Evolutionary conservation across 2,329 filamentous ascomycete genomes (phyloP), one percentile per base, ranked within the genome.

Genomic region (Cladobotryum protrusum): DNA sequence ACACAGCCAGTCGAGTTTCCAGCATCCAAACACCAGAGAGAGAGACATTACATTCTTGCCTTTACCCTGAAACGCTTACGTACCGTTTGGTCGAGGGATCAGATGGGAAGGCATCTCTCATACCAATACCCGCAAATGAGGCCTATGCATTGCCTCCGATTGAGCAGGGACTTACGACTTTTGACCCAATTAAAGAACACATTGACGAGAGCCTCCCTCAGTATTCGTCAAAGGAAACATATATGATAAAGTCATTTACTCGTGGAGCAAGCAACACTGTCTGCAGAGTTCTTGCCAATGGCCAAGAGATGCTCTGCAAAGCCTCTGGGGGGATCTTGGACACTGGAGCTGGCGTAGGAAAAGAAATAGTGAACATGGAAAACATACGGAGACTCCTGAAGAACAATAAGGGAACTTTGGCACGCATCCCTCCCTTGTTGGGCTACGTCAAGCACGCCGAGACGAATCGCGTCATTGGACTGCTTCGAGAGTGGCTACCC

Each of bases 401-500:
- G 24, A 4, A 42, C 36, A 15, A 33, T 3, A 19, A 15, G 13
- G 20, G 15, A 32, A 17, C 43, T 49, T 40, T 39, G 43, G 18
- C 33, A 8, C 24, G 24, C 11, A 8, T 43, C 14, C 50, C 50
- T 5, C 40, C 29, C 9, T 37, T 53, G 5, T 37, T 24, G 11
- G 50, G 36, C 19, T 49, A 53, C 39, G 29, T 50, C 15, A 47
- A 12, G 19, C 50, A 52, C 29, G 46, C 50, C 7, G 6, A 53
- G 12, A 45, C 43, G 29, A 43, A 34, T 11, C 40, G 37, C 29
- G 36, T 53, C 17, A 49, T 53, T 18, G 50, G 50, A n/a, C 39
- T 49, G 12, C 33, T 53, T 14, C 50, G 50, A 29, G 24, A 49
- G 17, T 49, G 50, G 50, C 18, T 49, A 17, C 50, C 45, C 12